Base-by-base conservation (phyloP, 1,139 yeast species). In the Blastobotrys petasosporus region DNA sequence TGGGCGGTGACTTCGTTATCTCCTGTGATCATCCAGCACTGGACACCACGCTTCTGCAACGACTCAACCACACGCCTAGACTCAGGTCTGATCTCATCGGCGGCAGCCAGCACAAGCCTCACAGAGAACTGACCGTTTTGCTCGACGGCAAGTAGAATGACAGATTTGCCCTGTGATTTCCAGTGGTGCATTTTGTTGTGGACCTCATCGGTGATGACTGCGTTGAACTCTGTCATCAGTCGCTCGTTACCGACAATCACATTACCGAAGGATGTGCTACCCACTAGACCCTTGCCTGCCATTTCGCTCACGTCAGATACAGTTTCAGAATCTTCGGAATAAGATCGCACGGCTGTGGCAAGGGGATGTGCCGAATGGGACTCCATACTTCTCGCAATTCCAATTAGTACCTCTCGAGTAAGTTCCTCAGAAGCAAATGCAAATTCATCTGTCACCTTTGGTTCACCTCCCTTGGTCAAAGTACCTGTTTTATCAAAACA, bases 401-500 rank as follows among this genome's bases (percentile, higher is more conserved):
- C 84, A 2, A 76, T 56, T 1, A 63, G 52, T 13, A 55, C 52
- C 2, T 47, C 54, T 11, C 41, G 16, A 3, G 39, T 10, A 7
- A 45, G 44, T 5, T 48, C 47, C 11, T 46, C 52, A 23, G 52
- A 55, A n/a, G 52, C 54, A 30, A 58, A 52, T 10, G 63, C 53
- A 2, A 69, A 62, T 52, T 65, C 71, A 54, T 82, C 77, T 1
- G 83, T 78, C 2, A 84, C 75, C 43, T 67, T 66, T 41, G 80
- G 73, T 32, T 77, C 77, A 5, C 58, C 56, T 17, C 78, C 80
- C 48, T 65, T 66, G 0, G 94, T 84, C 51, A 84, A 67, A 0
- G 94, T 84, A 1, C 94, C 94, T 0, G 94, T 84, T 55, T 84
- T 84, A 63, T 84, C 94, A 62, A 84, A 84, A 56, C 90, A 84